Base-by-base conservation (phyloP, 495 filamentous ascomycete species). In the Hyaloscypha variabilis region DNA sequence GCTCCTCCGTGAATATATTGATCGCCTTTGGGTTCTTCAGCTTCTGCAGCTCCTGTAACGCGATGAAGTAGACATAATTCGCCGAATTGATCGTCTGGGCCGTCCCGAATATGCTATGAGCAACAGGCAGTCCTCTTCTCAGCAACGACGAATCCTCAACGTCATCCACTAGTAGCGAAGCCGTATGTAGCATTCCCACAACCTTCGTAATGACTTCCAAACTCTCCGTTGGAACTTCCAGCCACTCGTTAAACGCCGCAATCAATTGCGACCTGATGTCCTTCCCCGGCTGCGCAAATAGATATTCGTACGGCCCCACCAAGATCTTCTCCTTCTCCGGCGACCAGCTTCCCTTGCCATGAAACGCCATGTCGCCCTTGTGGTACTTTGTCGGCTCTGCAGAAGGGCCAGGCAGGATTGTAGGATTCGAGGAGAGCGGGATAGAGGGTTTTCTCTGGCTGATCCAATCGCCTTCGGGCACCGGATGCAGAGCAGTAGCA, bases 71-170 rank as follows among this genome's bases (percentile, higher is more conserved):
- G 61, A 97, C 86, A 75, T 98, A 99, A 78, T 99, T 99, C 58
- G 94, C 93, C 24, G 88, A 91, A 79, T 98, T 99, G 76, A 99
- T 97, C 46, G 96, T 97, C 75, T 98, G 95, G 5, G 95, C 91
- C 0, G 91, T 90, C 65, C 95, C 95, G 72, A 96, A 99, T 67
- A 99, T 98, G 74, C 82, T 87, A 78, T 99, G 93, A 1, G 95
- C 93, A 36, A 97, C 95, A 10, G 95, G 95, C 36, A 93, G 81
- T 28, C 95, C 96, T 65, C 95, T 88, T 24, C 95, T 88, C 26
- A 99, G 87, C 54, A 87, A 69, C 6, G 92, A 96, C 59, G 81
- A 87, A 77, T 99, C 92, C 78, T 96, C 90, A 19, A 94, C 92
- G 74, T 96, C 95, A 73, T 99, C 95, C 68, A 99, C 88, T 78